Evolutionary conservation across 352 stramenopile genomes (phyloP).

Genomic region (Phytophthora melonis): DNA sequence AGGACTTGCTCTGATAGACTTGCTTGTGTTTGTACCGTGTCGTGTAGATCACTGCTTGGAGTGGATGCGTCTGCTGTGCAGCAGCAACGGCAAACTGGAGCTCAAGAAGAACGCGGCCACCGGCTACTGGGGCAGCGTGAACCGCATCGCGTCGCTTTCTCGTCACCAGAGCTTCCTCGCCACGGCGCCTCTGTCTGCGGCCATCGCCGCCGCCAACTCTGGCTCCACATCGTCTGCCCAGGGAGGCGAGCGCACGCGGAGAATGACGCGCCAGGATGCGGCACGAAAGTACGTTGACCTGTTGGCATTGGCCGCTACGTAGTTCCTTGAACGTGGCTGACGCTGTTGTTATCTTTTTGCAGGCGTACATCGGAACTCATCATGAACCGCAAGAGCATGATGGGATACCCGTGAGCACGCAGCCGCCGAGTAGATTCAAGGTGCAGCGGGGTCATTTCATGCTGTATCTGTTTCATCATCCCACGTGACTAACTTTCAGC

Average conservation of each 20-base stretch:
- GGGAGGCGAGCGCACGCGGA: conserved; percentile 53
- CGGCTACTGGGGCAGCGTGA: conserved; percentile 86
- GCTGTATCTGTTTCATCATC: conserved; percentile 17
- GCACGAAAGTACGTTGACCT: conserved; percentile 70
- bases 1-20: not conserved
- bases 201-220: conserved; percentile 46
- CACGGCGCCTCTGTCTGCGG: conserved; percentile 58
- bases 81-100: conserved; percentile 87
- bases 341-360: conserved; percentile 12
- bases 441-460: not conserved
- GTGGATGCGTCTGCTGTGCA: conserved; percentile 89
- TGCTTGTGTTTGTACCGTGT: conserved; percentile 9
- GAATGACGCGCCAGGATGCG: conserved; percentile 80
- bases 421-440: not conserved
- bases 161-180: conserved; percentile 88
- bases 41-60: conserved; percentile 82
- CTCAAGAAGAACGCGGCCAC: conserved; percentile 91
- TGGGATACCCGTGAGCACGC: conserved; percentile 37
- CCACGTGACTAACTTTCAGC: conserved; percentile 2
- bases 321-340: not conserved
- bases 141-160: conserved; percentile 85
- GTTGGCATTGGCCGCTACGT: not conserved
- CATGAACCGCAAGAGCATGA: conserved; percentile 80
- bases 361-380: conserved; percentile 89
- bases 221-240: conserved; percentile 15